phyloP scores from a whole-genome alignment of 306 rosid genomes.

The Rubus parviflorus region DNA sequence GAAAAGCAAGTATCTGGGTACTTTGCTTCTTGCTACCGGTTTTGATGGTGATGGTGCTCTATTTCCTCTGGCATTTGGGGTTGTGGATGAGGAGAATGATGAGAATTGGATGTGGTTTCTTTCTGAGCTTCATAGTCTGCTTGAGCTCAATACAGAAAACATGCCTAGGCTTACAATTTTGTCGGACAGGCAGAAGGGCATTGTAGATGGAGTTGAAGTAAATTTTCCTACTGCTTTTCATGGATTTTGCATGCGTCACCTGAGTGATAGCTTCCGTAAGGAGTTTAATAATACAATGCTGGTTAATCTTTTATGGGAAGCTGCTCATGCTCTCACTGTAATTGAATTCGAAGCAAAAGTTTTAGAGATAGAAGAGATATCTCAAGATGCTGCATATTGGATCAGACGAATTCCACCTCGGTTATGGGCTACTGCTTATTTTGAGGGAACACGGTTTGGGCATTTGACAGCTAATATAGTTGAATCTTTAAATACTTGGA shows the following conservation, averaged over 20 bases:
- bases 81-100: conserved; percentile 84
- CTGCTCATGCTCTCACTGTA: conserved; percentile 74
- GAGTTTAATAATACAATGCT: conserved; percentile 76
- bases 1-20: conserved; percentile 80
- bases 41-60: conserved; percentile 85
- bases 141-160: conserved; percentile 80
- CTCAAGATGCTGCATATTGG: conserved; percentile 87
- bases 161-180: conserved; percentile 90
- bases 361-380: conserved; percentile 69
- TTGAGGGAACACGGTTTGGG: conserved; percentile 81
- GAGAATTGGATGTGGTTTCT: conserved; percentile 94
- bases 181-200: conserved; percentile 81
- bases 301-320: conserved; percentile 77
- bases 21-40: conserved; percentile 74
- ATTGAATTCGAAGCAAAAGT: conserved; percentile 73
- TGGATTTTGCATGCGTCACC: conserved; percentile 87
- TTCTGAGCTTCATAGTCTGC: conserved; percentile 75
- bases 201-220: conserved; percentile 77
- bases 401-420: conserved; percentile 75
- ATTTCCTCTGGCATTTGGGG: conserved; percentile 87
- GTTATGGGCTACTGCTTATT: conserved; percentile 81
- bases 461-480: conserved; percentile 74
- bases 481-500: conserved; percentile 73
- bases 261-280: conserved; percentile 83
- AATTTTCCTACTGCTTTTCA: conserved; percentile 86